Conservation (phyloP, 2,329 filamentous ascomycete species). For the Ceratocystis destructans region DNA sequence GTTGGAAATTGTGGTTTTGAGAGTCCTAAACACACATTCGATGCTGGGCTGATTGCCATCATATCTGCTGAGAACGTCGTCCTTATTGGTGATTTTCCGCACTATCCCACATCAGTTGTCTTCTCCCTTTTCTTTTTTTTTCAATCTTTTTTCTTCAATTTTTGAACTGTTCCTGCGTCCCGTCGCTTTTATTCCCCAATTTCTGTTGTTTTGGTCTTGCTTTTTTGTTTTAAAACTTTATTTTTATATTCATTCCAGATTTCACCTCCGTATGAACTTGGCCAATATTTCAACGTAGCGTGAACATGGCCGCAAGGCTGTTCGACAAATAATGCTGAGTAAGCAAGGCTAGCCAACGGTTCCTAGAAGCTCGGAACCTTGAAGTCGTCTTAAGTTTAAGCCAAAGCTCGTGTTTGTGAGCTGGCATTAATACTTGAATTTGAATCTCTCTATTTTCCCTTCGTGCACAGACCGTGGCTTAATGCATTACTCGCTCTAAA, state of each 20-base stretch:
- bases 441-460: not conserved
- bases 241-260: not conserved
- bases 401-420: too few relatives aligned
- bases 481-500: not conserved
- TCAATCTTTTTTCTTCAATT: not conserved
- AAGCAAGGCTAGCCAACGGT: constrained; percentile 6
- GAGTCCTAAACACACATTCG: not conserved
- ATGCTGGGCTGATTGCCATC: not conserved
- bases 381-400: too few relatives aligned
- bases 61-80: not conserved
- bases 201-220: not conserved
- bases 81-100: not conserved
- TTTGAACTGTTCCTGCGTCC: too few relatives aligned
- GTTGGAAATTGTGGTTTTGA: not conserved
- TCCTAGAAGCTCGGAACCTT: not conserved
- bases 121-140: not conserved
- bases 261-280: not conserved
- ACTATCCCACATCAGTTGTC: not conserved
- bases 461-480: not conserved
- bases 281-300: not conserved
- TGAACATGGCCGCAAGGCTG: not conserved
- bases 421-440: too few relatives aligned
- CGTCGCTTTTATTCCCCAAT: constrained; percentile 8
- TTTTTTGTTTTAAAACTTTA: not conserved
- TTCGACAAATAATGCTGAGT: not conserved